A percentile compares a stretch with the other conserved stretches of the same genome.
phyloP scores from a whole-genome alignment of 2,329 filamentous ascomycete species.

The Penicillium sp. region DNA sequence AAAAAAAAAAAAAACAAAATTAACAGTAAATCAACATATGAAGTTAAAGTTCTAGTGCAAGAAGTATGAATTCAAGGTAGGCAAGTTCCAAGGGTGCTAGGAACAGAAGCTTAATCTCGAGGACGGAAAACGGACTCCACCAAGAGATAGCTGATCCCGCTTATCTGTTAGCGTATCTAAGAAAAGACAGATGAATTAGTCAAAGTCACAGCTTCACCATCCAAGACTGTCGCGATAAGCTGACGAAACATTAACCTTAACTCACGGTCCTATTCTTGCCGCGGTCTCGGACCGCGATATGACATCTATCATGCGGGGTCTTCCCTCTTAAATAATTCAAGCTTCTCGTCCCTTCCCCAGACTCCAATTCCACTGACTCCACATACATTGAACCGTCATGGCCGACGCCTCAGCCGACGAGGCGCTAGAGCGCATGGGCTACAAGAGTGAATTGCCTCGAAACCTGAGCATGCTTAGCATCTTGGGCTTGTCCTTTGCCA shows the following conservation, averaged over 20 bases:
- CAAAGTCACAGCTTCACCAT: neutral
- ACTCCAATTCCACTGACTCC: neutral
- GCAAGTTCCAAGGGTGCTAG: neutral
- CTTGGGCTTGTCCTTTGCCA: conserved; percentile 65
- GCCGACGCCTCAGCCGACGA: conserved; percentile 49
- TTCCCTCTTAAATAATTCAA: conserved; percentile 3
- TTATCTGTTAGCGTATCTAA: neutral
- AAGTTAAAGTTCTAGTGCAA: neutral
- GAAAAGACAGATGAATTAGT: neutral
- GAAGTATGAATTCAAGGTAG: neutral
- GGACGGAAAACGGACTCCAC: neutral
- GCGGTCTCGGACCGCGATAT: conserved; percentile 24
- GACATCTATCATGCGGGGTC: conserved; percentile 20
- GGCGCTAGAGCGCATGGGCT: conserved; percentile 61
- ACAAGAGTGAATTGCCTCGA: conserved; percentile 61
- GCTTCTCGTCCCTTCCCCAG: neutral
- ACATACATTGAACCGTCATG: conserved; percentile 16
- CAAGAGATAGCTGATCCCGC: neutral
- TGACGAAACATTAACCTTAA: neutral
- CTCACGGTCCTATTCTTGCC: conserved; percentile 2
- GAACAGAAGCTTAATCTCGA: no score
- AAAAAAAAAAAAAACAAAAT: neutral
- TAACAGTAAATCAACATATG: neutral
- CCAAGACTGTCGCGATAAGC: conserved; percentile 8
- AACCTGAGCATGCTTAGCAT: conserved; percentile 66